phyloP scores from a whole-genome alignment of 2,329 filamentous ascomycete species.

The Myriangium duriaei region DNA sequence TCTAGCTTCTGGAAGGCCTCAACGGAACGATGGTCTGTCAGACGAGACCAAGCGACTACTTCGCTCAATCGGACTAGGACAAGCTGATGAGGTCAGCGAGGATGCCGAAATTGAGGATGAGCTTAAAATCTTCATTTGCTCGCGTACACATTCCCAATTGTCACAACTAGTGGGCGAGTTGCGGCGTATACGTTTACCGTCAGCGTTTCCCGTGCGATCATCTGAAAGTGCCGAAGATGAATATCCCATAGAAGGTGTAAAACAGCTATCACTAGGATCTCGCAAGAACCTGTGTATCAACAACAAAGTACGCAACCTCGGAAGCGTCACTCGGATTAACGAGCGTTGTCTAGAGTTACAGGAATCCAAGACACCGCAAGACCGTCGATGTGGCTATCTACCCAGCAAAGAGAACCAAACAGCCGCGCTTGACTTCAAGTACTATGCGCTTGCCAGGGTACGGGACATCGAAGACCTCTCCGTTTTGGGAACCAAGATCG shows the following conservation, averaged over 20 bases:
- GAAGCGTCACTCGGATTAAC: slow-evolving; percentile 69
- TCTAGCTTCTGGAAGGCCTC: slow-evolving; percentile 13
- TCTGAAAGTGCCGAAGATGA: slow-evolving; percentile 6
- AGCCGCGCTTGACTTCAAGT: slow-evolving; percentile 68
- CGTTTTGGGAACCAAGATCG: slow-evolving; percentile 60
- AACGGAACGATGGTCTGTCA: slow-evolving; percentile 42
- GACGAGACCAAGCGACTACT: slow-evolving; percentile 64
- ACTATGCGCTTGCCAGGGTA: slow-evolving; percentile 69
- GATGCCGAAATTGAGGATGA: slow-evolving; percentile 48
- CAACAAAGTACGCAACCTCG: slow-evolving; percentile 59
- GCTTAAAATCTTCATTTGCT: slow-evolving; percentile 83
- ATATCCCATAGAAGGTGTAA: slow-evolving; percentile 48
- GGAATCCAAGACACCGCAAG: slow-evolving; percentile 48
- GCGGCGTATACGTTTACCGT: slow-evolving; percentile 62
- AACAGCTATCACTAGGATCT: slow-evolving; percentile 73
- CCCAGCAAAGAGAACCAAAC: slow-evolving; percentile 64
- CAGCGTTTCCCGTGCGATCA: slow-evolving; percentile 43
- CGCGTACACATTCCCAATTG: slow-evolving; percentile 82
- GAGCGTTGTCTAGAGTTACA: slow-evolving; percentile 87
- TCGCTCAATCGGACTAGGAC: slow-evolving; percentile 40
- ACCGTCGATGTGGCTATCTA: slow-evolving; percentile 62
- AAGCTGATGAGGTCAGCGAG: slow-evolving; percentile 25
- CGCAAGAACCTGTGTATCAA: slow-evolving; percentile 88
- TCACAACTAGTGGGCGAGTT: slow-evolving; percentile 79
- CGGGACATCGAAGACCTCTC: slow-evolving; percentile 90